phyloP scores from a whole-genome alignment of 176 grass and related monocot species.

The Musa beccarii region DNA sequence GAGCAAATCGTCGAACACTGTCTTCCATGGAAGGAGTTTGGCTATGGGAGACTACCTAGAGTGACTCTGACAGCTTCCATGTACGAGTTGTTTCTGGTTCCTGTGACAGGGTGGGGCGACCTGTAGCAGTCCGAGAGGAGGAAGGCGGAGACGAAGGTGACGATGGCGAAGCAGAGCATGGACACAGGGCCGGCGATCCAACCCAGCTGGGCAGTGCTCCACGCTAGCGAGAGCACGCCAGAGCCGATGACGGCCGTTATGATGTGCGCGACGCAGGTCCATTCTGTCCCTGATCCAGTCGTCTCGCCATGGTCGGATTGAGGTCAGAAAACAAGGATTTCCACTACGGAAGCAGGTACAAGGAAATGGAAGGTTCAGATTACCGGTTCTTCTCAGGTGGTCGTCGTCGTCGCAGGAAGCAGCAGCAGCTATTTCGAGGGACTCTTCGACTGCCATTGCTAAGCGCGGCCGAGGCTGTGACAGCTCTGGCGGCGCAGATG shows the following conservation, averaged over 20 bases:
- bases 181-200: conserved; percentile 35
- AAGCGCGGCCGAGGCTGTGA: background rate
- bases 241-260: conserved; percentile 56
- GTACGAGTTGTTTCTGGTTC: conserved; percentile 46
- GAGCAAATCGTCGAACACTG: background rate
- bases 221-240: conserved; percentile 58
- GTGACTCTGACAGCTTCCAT: conserved; percentile 52
- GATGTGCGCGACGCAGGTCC: conserved; percentile 64
- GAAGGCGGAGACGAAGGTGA: conserved; percentile 53
- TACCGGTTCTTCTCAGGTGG: conserved; percentile 30
- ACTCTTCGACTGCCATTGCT: conserved; percentile 30
- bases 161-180: conserved; percentile 50
- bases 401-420: conserved; percentile 22
- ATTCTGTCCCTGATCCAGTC: conserved; percentile 31
- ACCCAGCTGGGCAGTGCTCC: conserved; percentile 57
- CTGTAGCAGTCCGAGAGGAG: conserved; percentile 53
- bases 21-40: background rate
- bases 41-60: conserved; percentile 21
- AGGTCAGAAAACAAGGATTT: background rate
- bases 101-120: conserved; percentile 34
- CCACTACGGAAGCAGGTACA: background rate
- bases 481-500: too few relatives aligned
- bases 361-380: background rate
- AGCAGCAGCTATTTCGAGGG: conserved; percentile 16
- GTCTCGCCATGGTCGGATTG: background rate